Conservation (phyloP, 495 filamentous ascomycete species). For the Diplogelasinospora grovesii region DNA sequence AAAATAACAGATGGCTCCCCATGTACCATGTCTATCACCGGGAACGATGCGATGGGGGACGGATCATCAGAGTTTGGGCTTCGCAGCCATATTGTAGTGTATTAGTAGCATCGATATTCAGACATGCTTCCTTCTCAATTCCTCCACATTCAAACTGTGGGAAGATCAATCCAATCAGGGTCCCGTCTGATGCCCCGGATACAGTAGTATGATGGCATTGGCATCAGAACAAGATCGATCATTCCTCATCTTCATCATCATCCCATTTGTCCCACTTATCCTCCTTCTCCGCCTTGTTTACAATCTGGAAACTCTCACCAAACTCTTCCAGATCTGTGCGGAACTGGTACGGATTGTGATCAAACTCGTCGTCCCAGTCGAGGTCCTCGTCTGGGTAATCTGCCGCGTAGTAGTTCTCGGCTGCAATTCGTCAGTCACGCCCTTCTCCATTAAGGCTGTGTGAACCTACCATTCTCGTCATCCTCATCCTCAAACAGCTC, state of each 20-base stretch:
- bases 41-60: too few species aligned
- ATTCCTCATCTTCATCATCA: too few species aligned
- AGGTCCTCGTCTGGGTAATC: conserved; percentile 54
- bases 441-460: conserved; percentile 1
- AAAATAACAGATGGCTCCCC: too few species aligned
- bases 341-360: conserved; percentile 38
- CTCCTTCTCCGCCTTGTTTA: not conserved
- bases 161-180: too few species aligned
- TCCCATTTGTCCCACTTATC: conserved; percentile 8
- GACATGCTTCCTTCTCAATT: too few species aligned
- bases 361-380: conserved; percentile 47
- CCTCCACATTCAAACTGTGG: too few species aligned
- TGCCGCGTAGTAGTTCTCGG: conserved; percentile 47
- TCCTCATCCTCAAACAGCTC: conserved; percentile 48
- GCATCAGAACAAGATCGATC: not conserved
- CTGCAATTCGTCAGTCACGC: conserved; percentile 26
- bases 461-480: conserved; percentile 45
- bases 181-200: too few species aligned
- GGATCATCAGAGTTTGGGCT: too few species aligned
- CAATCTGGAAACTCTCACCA: conserved; percentile 5
- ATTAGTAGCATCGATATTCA: too few species aligned
- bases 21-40: too few species aligned
- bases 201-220: not conserved
- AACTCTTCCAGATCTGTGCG: conserved; percentile 42
- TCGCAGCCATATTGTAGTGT: too few species aligned